phyloP scores from a whole-genome alignment of 495 filamentous ascomycete species.

The Aspergillus nidulans region DNA sequence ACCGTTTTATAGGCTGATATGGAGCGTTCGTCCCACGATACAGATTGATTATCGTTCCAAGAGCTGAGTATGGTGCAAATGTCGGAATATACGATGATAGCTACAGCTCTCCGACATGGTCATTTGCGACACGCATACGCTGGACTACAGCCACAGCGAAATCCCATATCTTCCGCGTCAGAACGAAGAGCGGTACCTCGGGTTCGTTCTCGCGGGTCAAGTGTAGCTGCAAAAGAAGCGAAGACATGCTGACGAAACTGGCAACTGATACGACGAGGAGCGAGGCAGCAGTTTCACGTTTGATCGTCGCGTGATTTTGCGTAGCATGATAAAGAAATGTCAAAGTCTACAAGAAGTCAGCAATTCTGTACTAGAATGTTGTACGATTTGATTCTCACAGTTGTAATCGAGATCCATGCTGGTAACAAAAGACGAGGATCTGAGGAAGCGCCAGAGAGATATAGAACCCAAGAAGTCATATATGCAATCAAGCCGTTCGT shows the following conservation, averaged over 20 bases:
- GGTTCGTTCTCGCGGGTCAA: slow-evolving; percentile 60
- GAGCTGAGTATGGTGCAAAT: background rate
- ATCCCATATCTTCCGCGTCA: slow-evolving; percentile 45
- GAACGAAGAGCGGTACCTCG: slow-evolving; percentile 57
- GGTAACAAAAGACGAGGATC: slow-evolving; percentile 76
- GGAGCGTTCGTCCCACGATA: background rate
- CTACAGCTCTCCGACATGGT: slow-evolving; percentile 23
- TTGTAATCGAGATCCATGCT: slow-evolving; percentile 82
- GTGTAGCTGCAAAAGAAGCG: slow-evolving; percentile 64
- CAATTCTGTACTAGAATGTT: background rate
- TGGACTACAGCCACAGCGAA: slow-evolving; percentile 38
- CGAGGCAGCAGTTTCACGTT: slow-evolving; percentile 75
- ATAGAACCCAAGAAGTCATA: slow-evolving; percentile 74
- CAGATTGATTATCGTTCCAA: background rate
- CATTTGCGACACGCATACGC: slow-evolving; percentile 38
- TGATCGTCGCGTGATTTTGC: slow-evolving; percentile 75
- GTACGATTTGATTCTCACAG: slow-evolving; percentile 41
- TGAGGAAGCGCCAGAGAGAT: slow-evolving; percentile 67
- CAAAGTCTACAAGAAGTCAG: slow-evolving; percentile 48
- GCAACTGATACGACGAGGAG: slow-evolving; percentile 70
- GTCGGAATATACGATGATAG: background rate
- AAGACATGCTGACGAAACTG: slow-evolving; percentile 70
- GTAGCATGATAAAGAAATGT: slow-evolving; percentile 78
- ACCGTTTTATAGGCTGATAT: background rate
- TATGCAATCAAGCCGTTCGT: slow-evolving; percentile 77